Conservation (phyloP, 1,284 basidiomycete species). For the Kwoniella shivajii region DNA sequence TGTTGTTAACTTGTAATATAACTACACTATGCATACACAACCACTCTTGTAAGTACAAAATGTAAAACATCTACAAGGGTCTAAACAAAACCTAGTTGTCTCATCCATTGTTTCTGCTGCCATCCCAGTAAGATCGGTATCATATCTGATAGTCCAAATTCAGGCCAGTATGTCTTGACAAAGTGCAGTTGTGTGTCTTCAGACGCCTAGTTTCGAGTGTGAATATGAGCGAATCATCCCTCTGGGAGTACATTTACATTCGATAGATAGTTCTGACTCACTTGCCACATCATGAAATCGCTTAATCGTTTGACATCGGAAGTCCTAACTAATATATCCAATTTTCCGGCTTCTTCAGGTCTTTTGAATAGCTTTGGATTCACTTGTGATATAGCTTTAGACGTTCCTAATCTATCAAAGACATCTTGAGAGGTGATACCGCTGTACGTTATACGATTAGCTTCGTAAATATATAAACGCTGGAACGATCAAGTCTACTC, state of each 20-base stretch:
- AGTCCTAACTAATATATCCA: constrained; percentile 90
- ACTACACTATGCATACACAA: neutral
- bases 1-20: neutral
- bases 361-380: constrained; percentile 6
- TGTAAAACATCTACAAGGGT: neutral
- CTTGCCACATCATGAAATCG: constrained; percentile 96
- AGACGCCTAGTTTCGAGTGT: constrained; percentile 51
- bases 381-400: constrained; percentile 17
- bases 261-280: constrained; percentile 48
- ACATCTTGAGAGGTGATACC: constrained; percentile 21
- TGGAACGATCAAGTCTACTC: too few species aligned
- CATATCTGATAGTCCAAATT: constrained; percentile 86
- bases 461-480: too few species aligned
- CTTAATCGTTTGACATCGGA: constrained; percentile 88
- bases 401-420: constrained; percentile 26
- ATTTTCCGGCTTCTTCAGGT: constrained; percentile 41
- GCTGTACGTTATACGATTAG: constrained; percentile 5
- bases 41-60: neutral
- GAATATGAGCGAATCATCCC: constrained; percentile 5
- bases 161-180: constrained; percentile 88
- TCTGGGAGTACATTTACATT: neutral
- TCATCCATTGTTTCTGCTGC: constrained; percentile 68
- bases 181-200: constrained; percentile 91
- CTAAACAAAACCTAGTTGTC: constrained; percentile 16
- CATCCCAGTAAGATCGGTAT: constrained; percentile 82